These are phyloP conservation scores for Mrakia frigida DNA, from an alignment of 768 basidiomycete species.

Conservation along the genomic window DNA sequence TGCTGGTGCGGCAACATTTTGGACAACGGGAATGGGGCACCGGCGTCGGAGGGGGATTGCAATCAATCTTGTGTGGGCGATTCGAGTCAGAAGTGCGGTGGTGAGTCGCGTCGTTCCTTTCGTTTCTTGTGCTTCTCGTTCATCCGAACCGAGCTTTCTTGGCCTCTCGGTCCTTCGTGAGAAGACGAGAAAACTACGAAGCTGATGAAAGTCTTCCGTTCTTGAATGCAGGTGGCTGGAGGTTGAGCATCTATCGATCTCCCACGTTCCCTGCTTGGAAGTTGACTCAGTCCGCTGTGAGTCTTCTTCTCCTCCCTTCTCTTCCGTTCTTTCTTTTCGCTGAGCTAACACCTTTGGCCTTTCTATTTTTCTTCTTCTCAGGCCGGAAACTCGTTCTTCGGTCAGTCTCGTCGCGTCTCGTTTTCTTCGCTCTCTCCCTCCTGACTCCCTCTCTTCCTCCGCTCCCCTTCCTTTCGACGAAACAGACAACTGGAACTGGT, in stretches of 20 bases:
- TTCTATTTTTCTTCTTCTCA: neutral
- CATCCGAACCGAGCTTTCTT: no score
- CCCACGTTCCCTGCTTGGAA: constrained; percentile 10
- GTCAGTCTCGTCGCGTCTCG: neutral
- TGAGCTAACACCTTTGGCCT: neutral
- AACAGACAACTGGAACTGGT: constrained; percentile 11
- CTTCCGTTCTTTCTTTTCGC: neutral
- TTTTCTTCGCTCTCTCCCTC: neutral
- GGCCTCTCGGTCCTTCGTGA: no score
- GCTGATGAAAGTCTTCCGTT: no score
- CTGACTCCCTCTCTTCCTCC: no score
- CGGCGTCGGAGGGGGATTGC: neutral
- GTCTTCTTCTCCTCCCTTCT: neutral
- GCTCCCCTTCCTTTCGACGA: neutral
- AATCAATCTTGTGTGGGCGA: neutral
- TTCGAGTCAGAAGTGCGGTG: constrained; percentile 6
- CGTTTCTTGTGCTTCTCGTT: neutral
- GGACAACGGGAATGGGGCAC: constrained; percentile 19
- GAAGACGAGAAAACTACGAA: no score
- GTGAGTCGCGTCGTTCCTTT: neutral
- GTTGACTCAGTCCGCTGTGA: neutral
- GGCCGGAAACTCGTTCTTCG: constrained; percentile 10
- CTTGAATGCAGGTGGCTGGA: neutral
- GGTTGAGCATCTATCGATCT: constrained; percentile 1
- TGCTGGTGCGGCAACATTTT: constrained; percentile 17